Evolutionary conservation across 148 eudicot genomes (phyloP), one percentile per base, ranked within the genome.

Genomic region (Rhododendron henanense): DNA sequence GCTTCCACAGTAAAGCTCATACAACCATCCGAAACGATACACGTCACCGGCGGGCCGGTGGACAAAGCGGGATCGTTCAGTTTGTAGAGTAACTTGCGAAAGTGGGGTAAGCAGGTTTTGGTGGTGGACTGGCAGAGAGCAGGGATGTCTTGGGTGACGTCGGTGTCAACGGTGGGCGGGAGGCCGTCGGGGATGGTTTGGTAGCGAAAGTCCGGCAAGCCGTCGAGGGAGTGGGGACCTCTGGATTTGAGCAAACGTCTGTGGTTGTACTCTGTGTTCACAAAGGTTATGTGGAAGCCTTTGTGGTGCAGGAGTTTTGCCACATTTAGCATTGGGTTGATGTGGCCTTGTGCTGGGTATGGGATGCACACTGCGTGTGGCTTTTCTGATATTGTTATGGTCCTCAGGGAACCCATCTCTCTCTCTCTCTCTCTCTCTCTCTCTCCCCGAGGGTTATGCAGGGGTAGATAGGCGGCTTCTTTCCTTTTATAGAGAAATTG

Each of bases 341-440:
- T 84, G 85, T 94, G 97, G 86, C 97, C 97, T 88, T 94, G 94
- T 14, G 93, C 91, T 15, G 96, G 95, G 65, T 74, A 90, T 45
- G 96, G 94, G 10, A 94, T 76, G 77, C 93, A 93, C 21, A 94
- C 81, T 0, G 86, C 93, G 67, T 93, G 97, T 11, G 94, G 93
- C 82, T 86, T 88, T 39, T 86, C 6, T 0, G 6, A 14, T 82
- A 1, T 15, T 15, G 33, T 33, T 33, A 33, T 33, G 33, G 35
- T 33, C 1, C 44, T 2, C 1, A 31, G 53, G 13, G 85, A 82
- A 41, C 89, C 71, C 87, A 85, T 81, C 16, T 81, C 48, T 71
- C 41, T 84, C 55, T 84, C 83, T 79, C 39, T 35, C 35, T 33
- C 35, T 33, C 35, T 33, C 35, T 33, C 35, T 33, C 1, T 33